phyloP scores from a whole-genome alignment of 495 filamentous ascomycete genomes.

The Clavariopsis aquatica region DNA sequence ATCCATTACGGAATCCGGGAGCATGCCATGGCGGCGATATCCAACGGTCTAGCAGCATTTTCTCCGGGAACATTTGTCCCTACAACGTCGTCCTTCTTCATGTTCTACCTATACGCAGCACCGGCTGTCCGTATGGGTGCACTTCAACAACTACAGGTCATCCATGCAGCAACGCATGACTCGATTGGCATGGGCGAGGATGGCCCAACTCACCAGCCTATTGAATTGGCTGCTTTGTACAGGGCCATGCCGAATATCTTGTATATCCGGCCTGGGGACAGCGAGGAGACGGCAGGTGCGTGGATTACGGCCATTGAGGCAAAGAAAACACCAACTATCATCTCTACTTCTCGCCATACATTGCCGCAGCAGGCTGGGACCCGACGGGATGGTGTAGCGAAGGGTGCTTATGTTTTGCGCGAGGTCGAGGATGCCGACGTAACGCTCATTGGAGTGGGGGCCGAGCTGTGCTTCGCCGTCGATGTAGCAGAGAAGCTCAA shows the following conservation, averaged over 20 bases:
- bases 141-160: constrained; percentile 56
- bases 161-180: constrained; percentile 64
- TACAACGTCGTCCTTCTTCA: constrained; percentile 58
- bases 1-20: constrained; percentile 58
- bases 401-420: constrained; percentile 53
- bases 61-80: constrained; percentile 54
- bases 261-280: constrained; percentile 60
- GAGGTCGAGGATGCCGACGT: constrained; percentile 49
- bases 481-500: constrained; percentile 43
- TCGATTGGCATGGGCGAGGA: constrained; percentile 61
- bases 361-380: constrained; percentile 50
- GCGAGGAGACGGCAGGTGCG: constrained; percentile 59
- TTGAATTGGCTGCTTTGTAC: constrained; percentile 59
- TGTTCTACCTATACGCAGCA: constrained; percentile 62
- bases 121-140: constrained; percentile 63
- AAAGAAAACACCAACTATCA: constrained; percentile 51
- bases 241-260: constrained; percentile 62
- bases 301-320: constrained; percentile 52
- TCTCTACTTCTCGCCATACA: constrained; percentile 53
- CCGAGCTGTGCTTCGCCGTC: constrained; percentile 52
- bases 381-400: constrained; percentile 47
- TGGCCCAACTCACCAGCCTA: constrained; percentile 63
- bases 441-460: constrained; percentile 55
- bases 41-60: constrained; percentile 58
- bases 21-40: constrained; percentile 56